Conservation (phyloP, 305 asterid genomes). For the Ajuga reptans region DNA sequence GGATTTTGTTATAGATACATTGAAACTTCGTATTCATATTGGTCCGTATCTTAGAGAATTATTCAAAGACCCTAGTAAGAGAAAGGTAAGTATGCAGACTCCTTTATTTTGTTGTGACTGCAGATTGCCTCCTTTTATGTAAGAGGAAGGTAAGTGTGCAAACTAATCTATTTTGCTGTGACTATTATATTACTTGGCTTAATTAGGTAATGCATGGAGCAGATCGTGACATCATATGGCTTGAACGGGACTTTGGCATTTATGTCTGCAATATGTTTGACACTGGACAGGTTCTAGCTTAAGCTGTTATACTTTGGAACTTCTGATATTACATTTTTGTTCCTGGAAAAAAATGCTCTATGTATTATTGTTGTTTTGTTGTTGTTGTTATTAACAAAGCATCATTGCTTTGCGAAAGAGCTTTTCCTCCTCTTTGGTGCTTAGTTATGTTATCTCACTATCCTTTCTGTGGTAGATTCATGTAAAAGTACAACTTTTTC, state of each 20-base stretch:
- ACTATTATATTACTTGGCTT: slow-evolving; percentile 19
- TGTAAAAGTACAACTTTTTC: not conserved
- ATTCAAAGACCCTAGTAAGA: slow-evolving; percentile 85
- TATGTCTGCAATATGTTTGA: slow-evolving; percentile 95
- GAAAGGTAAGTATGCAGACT: slow-evolving; percentile 46
- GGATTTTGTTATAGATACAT: slow-evolving; percentile 87
- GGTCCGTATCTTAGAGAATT: slow-evolving; percentile 88
- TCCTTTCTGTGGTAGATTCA: not conserved
- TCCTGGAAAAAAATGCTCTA: not conserved
- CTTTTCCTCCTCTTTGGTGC: not conserved
- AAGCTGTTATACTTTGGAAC: slow-evolving; percentile 1
- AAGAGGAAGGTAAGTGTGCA: slow-evolving; percentile 59
- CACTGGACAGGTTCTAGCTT: slow-evolving; percentile 83
- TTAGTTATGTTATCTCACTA: not conserved
- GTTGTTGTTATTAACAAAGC: not conserved
- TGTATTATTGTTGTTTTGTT: not conserved
- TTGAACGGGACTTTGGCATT: slow-evolving; percentile 92
- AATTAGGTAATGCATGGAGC: slow-evolving; percentile 96
- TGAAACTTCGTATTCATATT: slow-evolving; percentile 78
- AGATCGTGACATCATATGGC: slow-evolving; percentile 85
- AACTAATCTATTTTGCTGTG: slow-evolving; percentile 2
- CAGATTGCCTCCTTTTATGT: slow-evolving; percentile 15
- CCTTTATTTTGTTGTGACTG: slow-evolving; percentile 6
- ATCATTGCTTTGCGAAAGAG: not conserved
- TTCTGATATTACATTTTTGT: slow-evolving; percentile 10